Evolutionary conservation across 768 basidiomycete genomes (phyloP).

Genomic region (Panaeolus cyanescens): DNA sequence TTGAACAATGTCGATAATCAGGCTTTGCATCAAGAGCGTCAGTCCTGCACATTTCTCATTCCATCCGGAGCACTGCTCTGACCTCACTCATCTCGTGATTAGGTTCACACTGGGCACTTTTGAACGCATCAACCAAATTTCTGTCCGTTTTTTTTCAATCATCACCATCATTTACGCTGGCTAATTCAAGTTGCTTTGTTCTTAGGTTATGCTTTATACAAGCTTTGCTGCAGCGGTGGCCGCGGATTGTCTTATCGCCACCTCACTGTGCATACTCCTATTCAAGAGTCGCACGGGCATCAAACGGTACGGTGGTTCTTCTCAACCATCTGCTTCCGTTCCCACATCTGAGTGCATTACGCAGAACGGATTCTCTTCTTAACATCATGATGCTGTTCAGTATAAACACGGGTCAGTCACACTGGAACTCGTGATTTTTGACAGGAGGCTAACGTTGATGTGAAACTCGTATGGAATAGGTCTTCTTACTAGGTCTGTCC

Average conservation of each 20-base stretch:
- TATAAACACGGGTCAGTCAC: slow-evolving; percentile 21
- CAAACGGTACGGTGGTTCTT: slow-evolving; percentile 18
- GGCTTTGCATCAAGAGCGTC: background rate
- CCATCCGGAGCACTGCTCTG: background rate
- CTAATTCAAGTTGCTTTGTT: background rate
- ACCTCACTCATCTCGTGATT: background rate
- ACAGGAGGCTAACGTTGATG: background rate
- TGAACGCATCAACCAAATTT: background rate
- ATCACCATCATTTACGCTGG: background rate
- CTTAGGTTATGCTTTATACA: slow-evolving; percentile 16
- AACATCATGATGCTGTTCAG: slow-evolving; percentile 23
- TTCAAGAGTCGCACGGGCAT: slow-evolving; percentile 24
- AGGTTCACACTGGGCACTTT: background rate
- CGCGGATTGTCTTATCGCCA: slow-evolving; percentile 20
- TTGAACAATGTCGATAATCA: no score
- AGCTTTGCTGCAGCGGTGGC: slow-evolving; percentile 22
- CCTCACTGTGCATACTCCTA: slow-evolving; percentile 21
- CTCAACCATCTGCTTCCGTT: background rate
- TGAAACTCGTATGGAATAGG: slow-evolving; percentile 10
- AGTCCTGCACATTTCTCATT: background rate
- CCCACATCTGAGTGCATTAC: background rate
- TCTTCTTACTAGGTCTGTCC: slow-evolving; percentile 20
- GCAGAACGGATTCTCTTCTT: slow-evolving; percentile 20
- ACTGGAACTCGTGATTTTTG: background rate
- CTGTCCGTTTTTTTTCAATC: background rate